Percentiles rank a stretch among this genome's conserved stretches.
Conservation (phyloP, 1,284 basidiomycete species). For the Inonotus obliquus region DNA sequence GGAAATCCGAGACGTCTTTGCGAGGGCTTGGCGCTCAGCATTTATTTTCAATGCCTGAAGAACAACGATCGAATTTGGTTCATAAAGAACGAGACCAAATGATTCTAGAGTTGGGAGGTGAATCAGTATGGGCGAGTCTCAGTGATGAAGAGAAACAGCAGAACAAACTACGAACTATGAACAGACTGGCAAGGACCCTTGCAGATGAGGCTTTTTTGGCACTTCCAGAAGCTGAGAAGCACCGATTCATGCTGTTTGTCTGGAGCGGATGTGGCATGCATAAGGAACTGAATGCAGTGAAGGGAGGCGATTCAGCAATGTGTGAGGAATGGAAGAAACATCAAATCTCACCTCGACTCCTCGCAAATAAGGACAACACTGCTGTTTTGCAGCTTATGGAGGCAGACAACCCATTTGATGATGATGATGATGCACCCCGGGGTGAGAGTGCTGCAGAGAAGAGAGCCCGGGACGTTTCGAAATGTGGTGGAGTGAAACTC, state of each 20-base stretch:
- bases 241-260: constrained; percentile 18
- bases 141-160: constrained; percentile 6
- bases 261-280: constrained; percentile 27
- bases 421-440: background rate
- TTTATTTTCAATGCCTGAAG: background rate
- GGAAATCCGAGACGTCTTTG: constrained; percentile 22
- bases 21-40: constrained; percentile 16
- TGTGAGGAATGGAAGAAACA: background rate
- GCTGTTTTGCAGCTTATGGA: background rate
- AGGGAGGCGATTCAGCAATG: constrained; percentile 19
- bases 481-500: constrained; percentile 29
- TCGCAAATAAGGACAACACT: constrained; percentile 2
- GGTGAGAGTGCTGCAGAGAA: constrained; percentile 20
- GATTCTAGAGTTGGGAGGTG: background rate
- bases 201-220: constrained; percentile 20
- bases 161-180: constrained; percentile 13
- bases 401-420: background rate
- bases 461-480: constrained; percentile 23
- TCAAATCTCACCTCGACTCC: background rate
- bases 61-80: background rate
- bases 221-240: constrained; percentile 17
- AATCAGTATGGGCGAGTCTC: constrained; percentile 18
- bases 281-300: constrained; percentile 26
- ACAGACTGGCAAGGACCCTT: background rate
- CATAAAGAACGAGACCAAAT: background rate